These are phyloP conservation scores for Lachancea sp. DNA, from an alignment of 805 yeast genomes.

Conservation along the genomic window DNA sequence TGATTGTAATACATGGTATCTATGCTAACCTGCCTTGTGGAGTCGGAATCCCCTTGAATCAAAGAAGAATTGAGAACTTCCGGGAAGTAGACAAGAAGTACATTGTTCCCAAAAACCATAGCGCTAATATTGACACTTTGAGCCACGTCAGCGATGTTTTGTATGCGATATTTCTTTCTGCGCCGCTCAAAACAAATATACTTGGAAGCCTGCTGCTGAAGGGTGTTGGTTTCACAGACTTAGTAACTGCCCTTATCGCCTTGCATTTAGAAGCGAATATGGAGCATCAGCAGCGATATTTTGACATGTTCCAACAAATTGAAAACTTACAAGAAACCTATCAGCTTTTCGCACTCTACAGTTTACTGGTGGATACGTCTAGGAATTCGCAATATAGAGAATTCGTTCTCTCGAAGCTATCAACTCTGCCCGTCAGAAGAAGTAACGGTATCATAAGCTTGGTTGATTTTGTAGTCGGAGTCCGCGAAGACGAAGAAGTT, in stretches of 20 bases:
- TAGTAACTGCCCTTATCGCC: conserved; percentile 43
- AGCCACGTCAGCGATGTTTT: conserved; percentile 18
- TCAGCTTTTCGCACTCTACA: conserved; percentile 54
- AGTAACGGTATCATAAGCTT: conserved; percentile 67
- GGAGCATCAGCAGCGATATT: conserved; percentile 23
- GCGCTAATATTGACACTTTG: conserved; percentile 11
- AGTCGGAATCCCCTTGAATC: conserved; percentile 58
- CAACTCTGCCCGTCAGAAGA: conserved; percentile 49
- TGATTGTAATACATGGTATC: conserved; percentile 65
- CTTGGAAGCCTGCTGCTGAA: conserved; percentile 40
- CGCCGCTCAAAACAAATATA: conserved; percentile 23
- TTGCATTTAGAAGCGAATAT: conserved; percentile 27
- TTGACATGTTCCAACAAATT: conserved; percentile 22
- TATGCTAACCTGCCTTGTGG: conserved; percentile 53
- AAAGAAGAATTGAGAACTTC: conserved; percentile 50
- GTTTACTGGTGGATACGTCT: conserved; percentile 48
- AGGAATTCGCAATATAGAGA: conserved; percentile 42
- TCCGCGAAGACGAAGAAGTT: conserved; percentile 60
- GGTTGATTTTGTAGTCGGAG: conserved; percentile 70
- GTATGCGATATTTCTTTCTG: conserved; percentile 17
- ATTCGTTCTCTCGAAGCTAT: conserved; percentile 45
- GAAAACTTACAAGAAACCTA: conserved; percentile 56
- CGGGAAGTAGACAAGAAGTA: conserved; percentile 27
- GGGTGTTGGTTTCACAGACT: conserved; percentile 64
- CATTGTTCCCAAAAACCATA: conserved; percentile 18